phyloP scores from a whole-genome alignment of 768 basidiomycete genomes.

The Mycena albidolilacea region DNA sequence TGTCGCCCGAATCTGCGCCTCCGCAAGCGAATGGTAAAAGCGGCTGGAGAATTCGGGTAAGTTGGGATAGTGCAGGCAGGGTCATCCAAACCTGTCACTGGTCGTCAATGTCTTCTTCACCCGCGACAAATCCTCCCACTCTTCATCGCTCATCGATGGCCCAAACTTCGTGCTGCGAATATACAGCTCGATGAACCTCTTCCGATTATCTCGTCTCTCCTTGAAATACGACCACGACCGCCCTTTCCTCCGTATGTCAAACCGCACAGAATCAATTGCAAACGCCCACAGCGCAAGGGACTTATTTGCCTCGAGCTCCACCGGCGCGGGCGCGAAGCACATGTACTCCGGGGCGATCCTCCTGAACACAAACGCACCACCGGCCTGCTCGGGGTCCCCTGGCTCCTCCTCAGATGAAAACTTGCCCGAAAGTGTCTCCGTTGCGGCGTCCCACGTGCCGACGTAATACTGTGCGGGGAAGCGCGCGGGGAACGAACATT shows the following conservation, averaged over 20 bases:
- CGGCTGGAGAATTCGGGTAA: not conserved
- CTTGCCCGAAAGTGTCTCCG: conserved; percentile 23
- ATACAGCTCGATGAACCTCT: conserved; percentile 44
- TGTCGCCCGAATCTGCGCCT: conserved; percentile 18
- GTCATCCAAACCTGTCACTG: too few species aligned
- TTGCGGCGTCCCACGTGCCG: conserved; percentile 23
- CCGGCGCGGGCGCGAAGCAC: conserved; percentile 44
- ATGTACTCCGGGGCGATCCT: conserved; percentile 40
- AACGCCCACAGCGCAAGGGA: conserved; percentile 49
- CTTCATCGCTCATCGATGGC: conserved; percentile 33
- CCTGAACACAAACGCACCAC: conserved; percentile 43
- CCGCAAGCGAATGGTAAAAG: conserved; percentile 42
- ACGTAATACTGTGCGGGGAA: conserved; percentile 17
- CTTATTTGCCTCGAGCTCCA: conserved; percentile 33
- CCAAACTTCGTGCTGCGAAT: conserved; percentile 42
- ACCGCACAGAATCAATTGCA: conserved; percentile 44
- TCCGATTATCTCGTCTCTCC: conserved; percentile 45
- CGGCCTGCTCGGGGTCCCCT: not conserved
- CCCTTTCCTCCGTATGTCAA: conserved; percentile 40
- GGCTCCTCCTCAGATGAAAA: not conserved
- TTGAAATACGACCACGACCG: conserved; percentile 50
- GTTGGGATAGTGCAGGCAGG: too few species aligned
- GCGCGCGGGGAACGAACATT: conserved; percentile 26
- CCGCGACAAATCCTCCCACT: conserved; percentile 34
- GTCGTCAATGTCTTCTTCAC: conserved; percentile 13